A percentile compares a stretch with the other conserved stretches of the same genome.
These are phyloP conservation scores for Stagonosporopsis rhizophila DNA, from an alignment of 2,329 filamentous ascomycete species.

Conservation along the genomic window DNA sequence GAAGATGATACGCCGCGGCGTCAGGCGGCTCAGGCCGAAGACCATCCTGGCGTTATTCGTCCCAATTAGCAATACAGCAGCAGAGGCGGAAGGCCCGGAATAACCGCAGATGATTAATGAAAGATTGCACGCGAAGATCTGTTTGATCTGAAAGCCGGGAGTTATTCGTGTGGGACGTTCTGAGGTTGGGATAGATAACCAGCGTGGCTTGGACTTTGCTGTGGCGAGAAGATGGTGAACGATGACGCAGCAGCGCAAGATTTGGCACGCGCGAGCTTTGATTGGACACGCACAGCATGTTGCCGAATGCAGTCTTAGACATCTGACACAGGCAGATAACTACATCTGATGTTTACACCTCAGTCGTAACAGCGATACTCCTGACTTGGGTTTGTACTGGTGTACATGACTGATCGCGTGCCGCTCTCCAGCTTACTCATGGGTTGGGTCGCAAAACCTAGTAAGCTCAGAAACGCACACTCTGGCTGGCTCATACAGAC, in stretches of 20 bases:
- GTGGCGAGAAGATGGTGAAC: slow-evolving; percentile 10
- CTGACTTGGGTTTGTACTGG: not conserved
- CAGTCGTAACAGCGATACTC: not conserved
- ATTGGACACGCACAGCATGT: not conserved
- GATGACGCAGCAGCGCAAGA: slow-evolving; percentile 26
- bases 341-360: not conserved
- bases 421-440: no score
- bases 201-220: slow-evolving; percentile 15
- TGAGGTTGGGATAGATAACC: slow-evolving; percentile 17
- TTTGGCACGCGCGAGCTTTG: slow-evolving; percentile 2
- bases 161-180: not conserved
- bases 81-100: slow-evolving; percentile 3
- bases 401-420: not conserved
- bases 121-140: not conserved
- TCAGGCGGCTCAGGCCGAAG: slow-evolving; percentile 30
- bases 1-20: slow-evolving; percentile 34
- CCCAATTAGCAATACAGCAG: not conserved
- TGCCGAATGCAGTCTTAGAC: not conserved
- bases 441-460: no score
- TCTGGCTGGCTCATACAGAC: no score
- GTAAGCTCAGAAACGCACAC: no score
- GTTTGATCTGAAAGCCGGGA: not conserved
- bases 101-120: not conserved
- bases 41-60: slow-evolving; percentile 24
- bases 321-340: not conserved